phyloP scores from a whole-genome alignment of 2,329 filamentous ascomycete genomes.

The Aureobasidium zeae region DNA sequence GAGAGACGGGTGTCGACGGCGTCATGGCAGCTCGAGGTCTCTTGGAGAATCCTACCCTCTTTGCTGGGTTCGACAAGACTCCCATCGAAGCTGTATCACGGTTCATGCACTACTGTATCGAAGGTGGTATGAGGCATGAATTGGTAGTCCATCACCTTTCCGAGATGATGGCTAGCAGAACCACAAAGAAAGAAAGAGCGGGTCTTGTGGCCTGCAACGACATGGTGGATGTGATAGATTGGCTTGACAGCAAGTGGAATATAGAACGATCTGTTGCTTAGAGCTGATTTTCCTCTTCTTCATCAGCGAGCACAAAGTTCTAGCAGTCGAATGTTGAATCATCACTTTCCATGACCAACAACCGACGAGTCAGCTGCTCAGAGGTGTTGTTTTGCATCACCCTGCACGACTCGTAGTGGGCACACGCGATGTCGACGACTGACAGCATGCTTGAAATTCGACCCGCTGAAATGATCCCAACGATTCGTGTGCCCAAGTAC shows the following conservation, averaged over 20 bases:
- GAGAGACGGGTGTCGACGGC: constrained; percentile 33
- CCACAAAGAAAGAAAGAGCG: constrained; percentile 49
- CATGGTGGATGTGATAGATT: constrained; percentile 28
- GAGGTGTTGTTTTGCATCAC: too few relatives aligned
- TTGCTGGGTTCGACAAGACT: constrained; percentile 47
- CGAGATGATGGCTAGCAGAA: constrained; percentile 54
- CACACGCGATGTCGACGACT: too few relatives aligned
- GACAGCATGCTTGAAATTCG: too few relatives aligned
- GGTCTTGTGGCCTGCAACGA: constrained; percentile 40
- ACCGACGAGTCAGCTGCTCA: too few relatives aligned
- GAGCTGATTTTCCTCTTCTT: neutral
- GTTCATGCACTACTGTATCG: constrained; percentile 52
- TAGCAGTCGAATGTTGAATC: too few relatives aligned
- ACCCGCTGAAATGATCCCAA: too few relatives aligned
- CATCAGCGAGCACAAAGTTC: too few relatives aligned
- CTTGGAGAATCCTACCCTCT: constrained; percentile 58
- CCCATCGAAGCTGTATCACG: constrained; percentile 54
- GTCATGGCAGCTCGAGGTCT: constrained; percentile 64
- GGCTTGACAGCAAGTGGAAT: constrained; percentile 23
- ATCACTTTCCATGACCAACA: too few relatives aligned
- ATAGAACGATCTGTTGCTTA: constrained; percentile 5
- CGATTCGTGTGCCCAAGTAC: too few relatives aligned
- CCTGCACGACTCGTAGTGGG: too few relatives aligned
- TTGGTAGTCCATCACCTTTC: constrained; percentile 56
- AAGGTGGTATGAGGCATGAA: constrained; percentile 35